Evolutionary conservation across 2,329 filamentous ascomycete genomes (phyloP).

Genomic region (Tolypocladium endophyticum): DNA sequence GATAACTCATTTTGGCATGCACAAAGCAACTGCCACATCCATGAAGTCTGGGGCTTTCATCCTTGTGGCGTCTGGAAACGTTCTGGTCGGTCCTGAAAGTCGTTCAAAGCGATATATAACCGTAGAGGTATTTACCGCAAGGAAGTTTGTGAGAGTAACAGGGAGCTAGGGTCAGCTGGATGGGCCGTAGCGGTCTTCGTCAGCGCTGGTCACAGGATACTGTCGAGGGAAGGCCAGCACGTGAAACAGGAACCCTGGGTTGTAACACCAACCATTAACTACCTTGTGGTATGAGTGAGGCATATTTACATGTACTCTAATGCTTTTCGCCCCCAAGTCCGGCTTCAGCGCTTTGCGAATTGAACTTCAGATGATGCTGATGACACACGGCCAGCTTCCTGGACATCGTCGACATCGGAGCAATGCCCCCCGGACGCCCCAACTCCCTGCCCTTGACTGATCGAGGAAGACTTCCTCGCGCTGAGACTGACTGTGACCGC

Average conservation of each 20-base stretch:
- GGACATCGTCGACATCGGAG: background rate
- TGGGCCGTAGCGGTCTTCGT: too few relatives aligned
- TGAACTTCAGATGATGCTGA: background rate
- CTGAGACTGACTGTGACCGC: slow-evolving; percentile 1
- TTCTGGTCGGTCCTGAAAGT: too few relatives aligned
- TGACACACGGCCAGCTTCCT: background rate
- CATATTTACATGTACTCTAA: background rate
- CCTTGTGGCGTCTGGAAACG: too few relatives aligned
- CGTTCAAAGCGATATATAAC: too few relatives aligned
- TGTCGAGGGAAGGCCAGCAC: background rate
- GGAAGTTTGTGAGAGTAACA: too few relatives aligned
- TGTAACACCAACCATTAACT: too few relatives aligned
- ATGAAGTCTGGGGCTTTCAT: too few relatives aligned
- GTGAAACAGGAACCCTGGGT: background rate
- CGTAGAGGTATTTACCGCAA: too few relatives aligned
- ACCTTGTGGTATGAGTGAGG: background rate
- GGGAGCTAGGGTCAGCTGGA: too few relatives aligned
- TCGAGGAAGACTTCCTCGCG: background rate
- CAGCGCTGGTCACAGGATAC: background rate
- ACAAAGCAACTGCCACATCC: too few relatives aligned
- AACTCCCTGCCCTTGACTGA: background rate
- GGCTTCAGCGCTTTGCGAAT: background rate
- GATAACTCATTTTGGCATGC: too few relatives aligned
- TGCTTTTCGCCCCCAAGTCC: background rate
- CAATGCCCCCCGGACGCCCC: background rate